These are phyloP conservation scores for Osmanthus fragrans DNA, from an alignment of 257 asterid species.

Conservation along the genomic window DNA sequence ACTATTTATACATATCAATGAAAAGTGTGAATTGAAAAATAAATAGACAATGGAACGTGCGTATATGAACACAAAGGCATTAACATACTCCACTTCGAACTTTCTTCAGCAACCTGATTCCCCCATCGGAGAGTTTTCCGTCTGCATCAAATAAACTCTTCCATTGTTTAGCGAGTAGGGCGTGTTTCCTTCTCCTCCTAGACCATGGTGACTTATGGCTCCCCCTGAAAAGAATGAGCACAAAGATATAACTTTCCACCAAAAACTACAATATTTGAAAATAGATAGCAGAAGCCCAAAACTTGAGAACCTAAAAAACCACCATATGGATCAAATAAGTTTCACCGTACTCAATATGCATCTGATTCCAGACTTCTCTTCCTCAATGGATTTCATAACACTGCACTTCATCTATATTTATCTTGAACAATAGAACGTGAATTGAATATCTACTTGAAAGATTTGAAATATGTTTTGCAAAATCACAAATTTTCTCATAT, in stretches of 20 bases:
- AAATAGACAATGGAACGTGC: not conserved
- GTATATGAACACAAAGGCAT: not conserved
- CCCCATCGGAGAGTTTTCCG: slow-evolving; percentile 78
- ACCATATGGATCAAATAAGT: not conserved
- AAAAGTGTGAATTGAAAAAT: not conserved
- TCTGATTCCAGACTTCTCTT: not conserved
- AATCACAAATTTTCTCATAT: slow-evolving; percentile 7
- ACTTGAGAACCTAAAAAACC: slow-evolving; percentile 5
- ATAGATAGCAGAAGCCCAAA: slow-evolving; percentile 12
- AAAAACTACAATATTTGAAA: slow-evolving; percentile 4
- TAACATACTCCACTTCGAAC: slow-evolving; percentile 77
- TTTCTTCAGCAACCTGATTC: slow-evolving; percentile 85
- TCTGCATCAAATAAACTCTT: slow-evolving; percentile 62
- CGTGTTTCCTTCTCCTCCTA: slow-evolving; percentile 73
- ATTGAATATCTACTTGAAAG: not conserved
- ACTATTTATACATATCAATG: not conserved
- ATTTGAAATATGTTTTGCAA: slow-evolving; percentile 2
- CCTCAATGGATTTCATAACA: slow-evolving; percentile 4
- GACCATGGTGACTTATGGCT: slow-evolving; percentile 93
- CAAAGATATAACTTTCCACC: slow-evolving; percentile 21
- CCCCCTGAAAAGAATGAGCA: slow-evolving; percentile 45
- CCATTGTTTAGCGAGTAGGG: slow-evolving; percentile 76
- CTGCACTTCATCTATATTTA: not conserved
- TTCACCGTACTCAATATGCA: slow-evolving; percentile 9
- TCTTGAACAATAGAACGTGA: slow-evolving; percentile 13